Evolutionary conservation across 768 basidiomycete species (phyloP), one percentile per base, ranked within the genome.

Genomic region (Gymnopilus junonius): DNA sequence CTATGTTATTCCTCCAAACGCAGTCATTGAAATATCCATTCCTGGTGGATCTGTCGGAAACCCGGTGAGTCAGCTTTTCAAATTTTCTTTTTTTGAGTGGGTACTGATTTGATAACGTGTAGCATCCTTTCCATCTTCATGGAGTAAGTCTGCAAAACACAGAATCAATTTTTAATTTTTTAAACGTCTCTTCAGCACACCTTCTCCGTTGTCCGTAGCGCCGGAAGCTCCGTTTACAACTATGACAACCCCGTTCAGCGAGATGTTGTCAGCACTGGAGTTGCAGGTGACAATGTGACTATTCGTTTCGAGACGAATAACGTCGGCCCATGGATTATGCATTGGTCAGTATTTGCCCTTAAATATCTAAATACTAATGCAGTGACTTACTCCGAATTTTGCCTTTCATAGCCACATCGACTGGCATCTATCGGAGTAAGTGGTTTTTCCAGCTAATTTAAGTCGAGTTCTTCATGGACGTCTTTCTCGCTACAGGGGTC

Each of bases 21-120:
- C 80, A 53, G 75, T 79, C 20, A 75, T 87, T 58, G 85, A 87
- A 61, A 31, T 87, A 12, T 77, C 77, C 8, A 74, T 85, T 32
- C 76, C 78, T 14, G 79, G 79, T 53, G 73, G 70, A 32, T n/a
- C 70, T 4, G 25, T 61, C 15, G 76, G 74, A n/a, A 79, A 69
- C 67, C 81, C 73, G 37, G 72, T 74, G 56, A 46, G 73, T 61
- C 15, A 0, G 4, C 11, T 5, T 42, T 14, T n/a, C n/a, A n/a
- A n/a, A 11, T 23, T n/a, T 5, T 8, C 14, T 32, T 12, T 15
- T 3, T 35, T 27, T 34, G 14, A n/a, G 17, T 51, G 7, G 7
- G 7, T 4, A 25, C 31, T 21, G 34, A 37, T 23, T 39, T 25
- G 32, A 43, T 45, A 1, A 42, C 58, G 57, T 55, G 67, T 76